phyloP scores from a whole-genome alignment of 108 stramenopile genomes.

The Craspedostauros australis region DNA sequence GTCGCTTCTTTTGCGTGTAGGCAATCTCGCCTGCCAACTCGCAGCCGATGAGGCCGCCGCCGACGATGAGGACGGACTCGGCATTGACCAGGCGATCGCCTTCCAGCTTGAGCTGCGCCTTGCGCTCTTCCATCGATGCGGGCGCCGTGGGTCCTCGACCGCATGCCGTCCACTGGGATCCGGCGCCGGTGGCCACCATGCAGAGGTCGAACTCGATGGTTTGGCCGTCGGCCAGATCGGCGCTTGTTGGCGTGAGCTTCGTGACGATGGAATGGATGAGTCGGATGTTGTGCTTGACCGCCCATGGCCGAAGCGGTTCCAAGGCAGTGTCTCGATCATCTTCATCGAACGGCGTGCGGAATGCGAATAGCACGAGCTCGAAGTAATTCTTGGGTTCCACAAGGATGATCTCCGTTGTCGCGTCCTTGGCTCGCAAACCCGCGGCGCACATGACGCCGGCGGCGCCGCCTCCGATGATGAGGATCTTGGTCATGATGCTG shows the following conservation, averaged over 20 bases:
- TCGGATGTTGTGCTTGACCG: conserved; percentile 8
- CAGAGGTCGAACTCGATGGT: conserved; percentile 13
- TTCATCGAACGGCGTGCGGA: conserved; percentile 15
- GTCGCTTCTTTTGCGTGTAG: conserved; percentile 3
- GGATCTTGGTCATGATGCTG: no score
- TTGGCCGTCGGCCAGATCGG: conserved; percentile 6
- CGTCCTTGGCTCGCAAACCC: conserved; percentile 13
- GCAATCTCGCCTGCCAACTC: conserved; percentile 31
- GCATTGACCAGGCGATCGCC: conserved; percentile 9
- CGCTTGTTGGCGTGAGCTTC: conserved; percentile 3
- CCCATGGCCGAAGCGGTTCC: conserved; percentile 7
- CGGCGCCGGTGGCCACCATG: conserved; percentile 12
- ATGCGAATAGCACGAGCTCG: conserved; percentile 15
- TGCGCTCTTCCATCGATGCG: not conserved
- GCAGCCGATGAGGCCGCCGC: conserved; percentile 28
- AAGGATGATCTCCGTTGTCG: conserved; percentile 14
- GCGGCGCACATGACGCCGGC: conserved; percentile 15
- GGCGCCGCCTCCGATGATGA: conserved; percentile 29
- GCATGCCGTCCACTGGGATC: conserved; percentile 6
- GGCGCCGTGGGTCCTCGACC: conserved; percentile 3
- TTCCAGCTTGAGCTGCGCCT: conserved; percentile 3
- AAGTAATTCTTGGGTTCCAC: conserved; percentile 31
- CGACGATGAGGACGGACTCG: conserved; percentile 17
- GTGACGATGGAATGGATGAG: conserved; percentile 10
- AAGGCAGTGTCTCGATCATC: conserved; percentile 6